Conservation (phyloP, 1,139 yeast species). For the Taiozyma onychis region DNA sequence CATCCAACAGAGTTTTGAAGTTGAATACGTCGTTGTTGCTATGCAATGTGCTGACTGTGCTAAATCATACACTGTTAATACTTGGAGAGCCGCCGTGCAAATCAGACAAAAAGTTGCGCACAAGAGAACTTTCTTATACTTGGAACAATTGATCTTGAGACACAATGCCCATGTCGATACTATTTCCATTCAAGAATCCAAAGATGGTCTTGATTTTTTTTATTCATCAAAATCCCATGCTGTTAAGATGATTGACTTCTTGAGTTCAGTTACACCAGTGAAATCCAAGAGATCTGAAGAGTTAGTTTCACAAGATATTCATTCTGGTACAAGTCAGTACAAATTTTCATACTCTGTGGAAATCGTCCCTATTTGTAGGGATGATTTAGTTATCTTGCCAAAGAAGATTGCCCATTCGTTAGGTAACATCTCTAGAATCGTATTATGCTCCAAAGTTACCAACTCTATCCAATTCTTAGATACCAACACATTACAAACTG, state of each 20-base stretch:
- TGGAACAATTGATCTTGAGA: constrained; percentile 89
- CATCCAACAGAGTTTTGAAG: constrained; percentile 92
- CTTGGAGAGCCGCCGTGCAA: constrained; percentile 97
- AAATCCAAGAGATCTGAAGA: constrained; percentile 84
- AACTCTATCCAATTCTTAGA: constrained; percentile 84
- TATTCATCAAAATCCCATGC: constrained; percentile 90
- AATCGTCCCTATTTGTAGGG: constrained; percentile 96
- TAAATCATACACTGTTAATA: constrained; percentile 87
- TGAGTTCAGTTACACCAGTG: constrained; percentile 83
- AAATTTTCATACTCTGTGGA: constrained; percentile 92
- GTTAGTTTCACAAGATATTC: constrained; percentile 87
- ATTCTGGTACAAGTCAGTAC: constrained; percentile 81
- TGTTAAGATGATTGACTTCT: constrained; percentile 85
- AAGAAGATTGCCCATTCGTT: constrained; percentile 74
- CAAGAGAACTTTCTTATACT: constrained; percentile 89
- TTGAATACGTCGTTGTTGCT: constrained; percentile 88
- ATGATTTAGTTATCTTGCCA: constrained; percentile 89
- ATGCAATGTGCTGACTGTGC: constrained; percentile 99
- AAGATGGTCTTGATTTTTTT: constrained; percentile 93
- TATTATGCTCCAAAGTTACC: constrained; percentile 77
- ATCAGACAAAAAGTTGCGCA: constrained; percentile 96
- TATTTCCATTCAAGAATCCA: constrained; percentile 84
- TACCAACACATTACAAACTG: constrained; percentile 72
- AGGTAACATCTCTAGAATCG: constrained; percentile 82
- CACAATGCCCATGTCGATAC: constrained; percentile 96